A percentile compares a stretch with the other conserved stretches of the same genome.
Evolutionary conservation across 208 protist species (phyloP).

Genomic region (Trypanosomatidae sp.): DNA sequence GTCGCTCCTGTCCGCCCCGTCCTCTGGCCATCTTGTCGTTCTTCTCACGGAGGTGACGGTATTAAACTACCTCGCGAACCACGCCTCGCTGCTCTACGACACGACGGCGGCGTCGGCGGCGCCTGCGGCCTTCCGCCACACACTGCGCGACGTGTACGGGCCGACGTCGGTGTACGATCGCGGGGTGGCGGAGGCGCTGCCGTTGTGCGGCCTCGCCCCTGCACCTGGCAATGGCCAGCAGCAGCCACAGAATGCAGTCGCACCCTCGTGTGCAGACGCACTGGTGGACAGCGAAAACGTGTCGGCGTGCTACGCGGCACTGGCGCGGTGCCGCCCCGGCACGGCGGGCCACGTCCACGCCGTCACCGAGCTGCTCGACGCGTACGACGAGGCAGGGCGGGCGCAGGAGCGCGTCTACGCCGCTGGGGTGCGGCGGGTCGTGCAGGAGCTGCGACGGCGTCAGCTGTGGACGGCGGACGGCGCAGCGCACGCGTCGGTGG

Average conservation of each 20-base stretch:
- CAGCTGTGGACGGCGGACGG: constrained; percentile 11
- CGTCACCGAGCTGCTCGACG: constrained; percentile 32
- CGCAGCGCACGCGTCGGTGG: background rate
- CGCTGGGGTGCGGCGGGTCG: constrained; percentile 14
- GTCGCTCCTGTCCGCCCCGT: constrained; percentile 32
- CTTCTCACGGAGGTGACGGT: constrained; percentile 73
- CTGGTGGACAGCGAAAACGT: constrained; percentile 4
- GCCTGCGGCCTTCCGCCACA: background rate
- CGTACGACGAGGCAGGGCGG: constrained; percentile 36
- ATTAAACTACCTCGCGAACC: constrained; percentile 60
- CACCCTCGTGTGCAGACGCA: background rate
- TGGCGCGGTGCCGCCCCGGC: constrained; percentile 29
- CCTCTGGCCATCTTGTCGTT: constrained; percentile 58
- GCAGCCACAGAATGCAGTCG: background rate
- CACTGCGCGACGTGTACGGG: constrained; percentile 21
- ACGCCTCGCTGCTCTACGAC: constrained; percentile 17
- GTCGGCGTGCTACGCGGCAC: constrained; percentile 10
- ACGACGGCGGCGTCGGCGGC: background rate
- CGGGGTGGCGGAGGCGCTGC: background rate
- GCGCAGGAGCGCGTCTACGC: constrained; percentile 38
- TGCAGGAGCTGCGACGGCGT: constrained; percentile 12
- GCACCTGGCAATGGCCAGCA: background rate
- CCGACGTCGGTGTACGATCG: constrained; percentile 29
- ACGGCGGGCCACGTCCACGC: constrained; percentile 48
- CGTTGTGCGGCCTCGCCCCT: no score